These are phyloP conservation scores for Penicillium sp. DNA, from an alignment of 2,329 filamentous ascomycete genomes.

Conservation along the genomic window DNA sequence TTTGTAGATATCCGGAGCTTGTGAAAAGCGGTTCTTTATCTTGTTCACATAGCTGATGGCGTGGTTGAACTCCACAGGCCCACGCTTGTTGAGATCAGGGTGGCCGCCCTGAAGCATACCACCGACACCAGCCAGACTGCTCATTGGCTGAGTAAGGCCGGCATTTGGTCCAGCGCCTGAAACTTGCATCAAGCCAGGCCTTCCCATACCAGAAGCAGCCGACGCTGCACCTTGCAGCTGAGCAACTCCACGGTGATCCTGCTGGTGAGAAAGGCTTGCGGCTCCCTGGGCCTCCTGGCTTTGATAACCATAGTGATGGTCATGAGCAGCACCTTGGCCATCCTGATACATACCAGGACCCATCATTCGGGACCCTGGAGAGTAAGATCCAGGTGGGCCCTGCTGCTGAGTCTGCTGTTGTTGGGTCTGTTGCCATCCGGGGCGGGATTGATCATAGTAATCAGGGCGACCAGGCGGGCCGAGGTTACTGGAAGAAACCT, in stretches of 20 bases:
- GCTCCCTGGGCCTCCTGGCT: constrained; percentile 49
- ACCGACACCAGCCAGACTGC: constrained; percentile 62
- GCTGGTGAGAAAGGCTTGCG: constrained; percentile 55
- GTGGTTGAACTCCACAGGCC: constrained; percentile 97
- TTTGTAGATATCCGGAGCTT: constrained; percentile 98
- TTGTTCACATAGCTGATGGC: constrained; percentile 99
- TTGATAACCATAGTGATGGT: constrained; percentile 45
- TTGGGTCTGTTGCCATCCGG: constrained; percentile 41
- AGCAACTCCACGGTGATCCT: constrained; percentile 65
- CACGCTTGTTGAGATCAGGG: constrained; percentile 72
- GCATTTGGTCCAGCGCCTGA: constrained; percentile 46
- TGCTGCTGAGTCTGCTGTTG: constrained; percentile 34
- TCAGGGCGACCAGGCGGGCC: constrained; percentile 36
- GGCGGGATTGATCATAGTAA: constrained; percentile 42
- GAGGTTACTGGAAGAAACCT: constrained; percentile 32
- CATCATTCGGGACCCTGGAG: constrained; percentile 42
- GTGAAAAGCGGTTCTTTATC: constrained; percentile 98
- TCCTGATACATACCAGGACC: constrained; percentile 37
- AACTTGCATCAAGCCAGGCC: constrained; percentile 52
- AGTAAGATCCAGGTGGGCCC: constrained; percentile 38
- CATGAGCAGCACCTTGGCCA: constrained; percentile 40
- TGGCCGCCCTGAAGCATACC: constrained; percentile 58
- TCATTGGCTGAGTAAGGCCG: constrained; percentile 53
- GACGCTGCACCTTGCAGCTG: constrained; percentile 66
- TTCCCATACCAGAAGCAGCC: constrained; percentile 52